These are phyloP conservation scores for Sclerotinia subarctica DNA, from an alignment of 2,329 filamentous ascomycete genomes.

Conservation along the genomic window DNA sequence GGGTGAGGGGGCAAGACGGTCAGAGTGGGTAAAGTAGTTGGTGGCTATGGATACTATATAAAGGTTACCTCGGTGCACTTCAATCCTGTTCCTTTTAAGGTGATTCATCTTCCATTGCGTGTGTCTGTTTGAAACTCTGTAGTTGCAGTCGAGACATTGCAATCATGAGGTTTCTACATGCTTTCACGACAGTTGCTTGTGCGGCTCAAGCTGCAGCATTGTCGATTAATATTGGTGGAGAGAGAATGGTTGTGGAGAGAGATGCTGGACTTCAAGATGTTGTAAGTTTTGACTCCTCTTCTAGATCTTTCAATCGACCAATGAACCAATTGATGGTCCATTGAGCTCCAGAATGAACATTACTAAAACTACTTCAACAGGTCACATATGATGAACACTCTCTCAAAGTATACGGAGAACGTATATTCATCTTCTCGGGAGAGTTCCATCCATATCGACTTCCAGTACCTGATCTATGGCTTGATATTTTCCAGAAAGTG, in stretches of 20 bases:
- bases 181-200: constrained; percentile 40
- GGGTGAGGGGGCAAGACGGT: not conserved
- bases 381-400: constrained; percentile 64
- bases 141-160: constrained; percentile 14
- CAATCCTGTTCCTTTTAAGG: not conserved
- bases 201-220: constrained; percentile 46
- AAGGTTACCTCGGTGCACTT: not conserved
- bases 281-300: constrained; percentile 41
- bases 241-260: constrained; percentile 48
- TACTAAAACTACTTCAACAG: constrained; percentile 21
- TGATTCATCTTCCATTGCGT: not conserved
- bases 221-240: constrained; percentile 45
- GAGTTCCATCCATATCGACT: constrained; percentile 62
- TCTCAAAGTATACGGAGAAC: constrained; percentile 59
- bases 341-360: not conserved
- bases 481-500: constrained; percentile 79
- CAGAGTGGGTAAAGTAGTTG: not conserved
- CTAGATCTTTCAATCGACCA: not conserved
- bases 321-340: not conserved
- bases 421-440: constrained; percentile 59
- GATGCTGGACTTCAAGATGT: constrained; percentile 54
- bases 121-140: not conserved
- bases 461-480: constrained; percentile 59
- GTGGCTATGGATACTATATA: constrained; percentile 7
- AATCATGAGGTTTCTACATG: constrained; percentile 42